Conservation (phyloP, 345 rosid genomes). For the Reutealis trisperma region DNA sequence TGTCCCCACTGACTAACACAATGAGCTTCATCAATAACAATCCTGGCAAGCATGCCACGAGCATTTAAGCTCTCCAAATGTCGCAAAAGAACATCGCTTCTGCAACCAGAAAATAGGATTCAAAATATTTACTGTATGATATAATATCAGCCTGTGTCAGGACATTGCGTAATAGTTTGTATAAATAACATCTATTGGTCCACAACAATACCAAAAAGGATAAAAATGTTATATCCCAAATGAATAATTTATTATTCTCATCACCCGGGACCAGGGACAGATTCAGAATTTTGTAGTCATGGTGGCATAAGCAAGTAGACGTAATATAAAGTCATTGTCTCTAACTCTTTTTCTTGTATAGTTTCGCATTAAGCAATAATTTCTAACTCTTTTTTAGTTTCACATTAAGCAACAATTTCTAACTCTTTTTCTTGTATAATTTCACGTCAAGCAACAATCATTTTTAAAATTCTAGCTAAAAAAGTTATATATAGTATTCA, state of each 20-base stretch:
- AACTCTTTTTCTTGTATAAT: too few relatives aligned
- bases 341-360: too few relatives aligned
- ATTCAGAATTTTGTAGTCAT: background rate
- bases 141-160: background rate
- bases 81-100: constrained; percentile 91
- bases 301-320: too few relatives aligned
- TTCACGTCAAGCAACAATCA: too few relatives aligned
- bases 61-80: constrained; percentile 75
- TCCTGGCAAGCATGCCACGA: constrained; percentile 82
- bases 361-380: too few relatives aligned
- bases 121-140: constrained; percentile 18
- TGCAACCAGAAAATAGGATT: constrained; percentile 41
- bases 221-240: background rate
- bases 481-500: too few relatives aligned
- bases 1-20: constrained; percentile 99
- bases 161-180: background rate
- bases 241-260: background rate
- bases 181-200: background rate
- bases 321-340: too few relatives aligned
- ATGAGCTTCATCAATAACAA: constrained; percentile 99
- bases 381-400: too few relatives aligned
- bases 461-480: too few relatives aligned
- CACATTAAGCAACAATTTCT: too few relatives aligned
- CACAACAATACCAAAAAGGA: background rate
- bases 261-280: background rate